These are phyloP conservation scores for Penicillium sp. DNA, from an alignment of 2,329 filamentous ascomycete species.

Conservation along the genomic window DNA sequence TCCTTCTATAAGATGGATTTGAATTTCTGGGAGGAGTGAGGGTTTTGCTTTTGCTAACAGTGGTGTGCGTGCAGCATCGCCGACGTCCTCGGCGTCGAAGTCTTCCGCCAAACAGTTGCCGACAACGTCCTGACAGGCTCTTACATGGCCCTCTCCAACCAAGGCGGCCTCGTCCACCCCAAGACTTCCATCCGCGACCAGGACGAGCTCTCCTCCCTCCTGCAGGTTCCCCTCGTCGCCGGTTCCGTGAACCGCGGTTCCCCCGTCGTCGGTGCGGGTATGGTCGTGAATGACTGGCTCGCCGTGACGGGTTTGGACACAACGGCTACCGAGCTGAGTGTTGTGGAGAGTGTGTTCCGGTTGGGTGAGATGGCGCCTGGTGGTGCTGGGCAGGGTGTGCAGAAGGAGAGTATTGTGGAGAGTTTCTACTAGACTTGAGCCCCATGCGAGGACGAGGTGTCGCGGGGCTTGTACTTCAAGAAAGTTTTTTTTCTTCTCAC, in stretches of 20 bases:
- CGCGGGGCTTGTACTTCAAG: background rate
- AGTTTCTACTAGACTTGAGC: slow-evolving; percentile 77
- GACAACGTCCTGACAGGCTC: slow-evolving; percentile 95
- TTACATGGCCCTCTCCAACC: slow-evolving; percentile 96
- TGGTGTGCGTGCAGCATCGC: slow-evolving; percentile 60
- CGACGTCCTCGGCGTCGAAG: slow-evolving; percentile 72
- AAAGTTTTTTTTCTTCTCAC: background rate
- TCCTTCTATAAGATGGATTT: too few relatives aligned
- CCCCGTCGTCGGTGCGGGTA: slow-evolving; percentile 92
- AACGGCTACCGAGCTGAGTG: slow-evolving; percentile 94
- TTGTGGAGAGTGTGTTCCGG: slow-evolving; percentile 94
- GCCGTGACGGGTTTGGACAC: slow-evolving; percentile 92
- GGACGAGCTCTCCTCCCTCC: slow-evolving; percentile 88
- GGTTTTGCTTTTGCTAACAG: background rate
- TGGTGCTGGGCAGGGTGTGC: slow-evolving; percentile 60
- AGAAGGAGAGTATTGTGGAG: slow-evolving; percentile 99
- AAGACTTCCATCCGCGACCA: slow-evolving; percentile 98
- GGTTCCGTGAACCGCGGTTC: slow-evolving; percentile 91
- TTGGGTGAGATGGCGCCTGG: slow-evolving; percentile 75
- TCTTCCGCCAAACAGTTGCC: slow-evolving; percentile 80
- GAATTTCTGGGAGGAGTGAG: background rate
- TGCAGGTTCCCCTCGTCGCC: slow-evolving; percentile 94
- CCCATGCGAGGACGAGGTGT: too few relatives aligned
- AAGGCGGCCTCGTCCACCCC: slow-evolving; percentile 94
- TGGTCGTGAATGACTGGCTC: slow-evolving; percentile 98